Evolutionary conservation across 2,329 filamentous ascomycete genomes (phyloP), one percentile per base, ranked within the genome.

Genomic region (Juglanconis oblonga): DNA sequence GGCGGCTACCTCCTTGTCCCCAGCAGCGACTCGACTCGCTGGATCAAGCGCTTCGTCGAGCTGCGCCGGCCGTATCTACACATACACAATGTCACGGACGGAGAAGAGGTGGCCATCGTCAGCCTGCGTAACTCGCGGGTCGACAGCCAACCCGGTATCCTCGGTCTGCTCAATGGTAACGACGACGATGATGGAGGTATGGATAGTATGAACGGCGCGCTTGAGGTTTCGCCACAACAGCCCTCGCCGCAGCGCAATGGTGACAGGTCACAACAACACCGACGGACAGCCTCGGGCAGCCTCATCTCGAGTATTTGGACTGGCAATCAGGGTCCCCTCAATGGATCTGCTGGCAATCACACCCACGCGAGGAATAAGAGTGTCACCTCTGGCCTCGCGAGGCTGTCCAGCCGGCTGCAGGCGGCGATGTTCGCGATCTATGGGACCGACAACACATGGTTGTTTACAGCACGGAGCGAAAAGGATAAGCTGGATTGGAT

Each of bases 401-500:
- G 81, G 32, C 75, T 87, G 32, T 84, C 79, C 70, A 82, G 85
- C 69, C 73, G 85, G 73, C 77, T 82, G 73, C 83, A 85, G 68
- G 82, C 86, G 4, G 89, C 90, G 65, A 90, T 98, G 45, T 99
- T 97, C 81, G 95, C 95, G 11, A 86, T 99, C 54, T 99, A 98
- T 71, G 94, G 91, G 47, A 91, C 89, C 62, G 90, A 95, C 73
- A 97, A 97, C 74, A 97, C 93, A 36, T 99, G 93, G 84, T 81
- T 99, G 45, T 98, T 99, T 73, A 91, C 92, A 13, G 91, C 92
- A 31, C 83, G 92, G 61, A 94, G 87, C 68, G 94, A 97, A 77
- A 84, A 88, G 52, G 93, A 97, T 74, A 97, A 97, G 80, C 88
- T 93, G 67, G 95, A 98, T 73, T 99, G 95, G 95, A 97, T 99